Evolutionary conservation across 768 basidiomycete genomes (phyloP).

Genomic region (Collybiopsis luxurians): DNA sequence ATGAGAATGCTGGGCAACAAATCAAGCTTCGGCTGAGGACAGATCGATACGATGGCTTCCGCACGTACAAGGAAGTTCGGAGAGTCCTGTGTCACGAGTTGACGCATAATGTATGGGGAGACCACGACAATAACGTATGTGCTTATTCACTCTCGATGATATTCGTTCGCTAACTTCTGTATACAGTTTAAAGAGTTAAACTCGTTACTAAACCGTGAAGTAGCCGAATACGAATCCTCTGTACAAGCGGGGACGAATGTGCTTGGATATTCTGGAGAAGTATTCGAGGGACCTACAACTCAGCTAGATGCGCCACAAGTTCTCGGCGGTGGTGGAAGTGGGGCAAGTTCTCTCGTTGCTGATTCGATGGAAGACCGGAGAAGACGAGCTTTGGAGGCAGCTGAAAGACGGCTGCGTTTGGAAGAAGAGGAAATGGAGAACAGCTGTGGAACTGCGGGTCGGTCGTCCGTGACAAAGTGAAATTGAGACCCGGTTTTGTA

Average conservation of each 20-base stretch:
- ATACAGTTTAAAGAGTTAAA: slow-evolving; percentile 75
- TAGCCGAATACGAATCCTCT: slow-evolving; percentile 62
- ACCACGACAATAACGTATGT: slow-evolving; percentile 72
- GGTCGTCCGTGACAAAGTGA: background rate
- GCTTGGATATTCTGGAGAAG: slow-evolving; percentile 38
- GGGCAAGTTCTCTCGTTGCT: slow-evolving; percentile 6
- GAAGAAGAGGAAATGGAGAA: slow-evolving; percentile 74
- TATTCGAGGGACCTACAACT: slow-evolving; percentile 48
- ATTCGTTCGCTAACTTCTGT: background rate
- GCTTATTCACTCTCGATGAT: too few relatives aligned
- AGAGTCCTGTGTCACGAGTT: slow-evolving; percentile 76
- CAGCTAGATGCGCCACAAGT: slow-evolving; percentile 54
- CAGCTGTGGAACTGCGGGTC: slow-evolving; percentile 57
- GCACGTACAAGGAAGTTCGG: slow-evolving; percentile 60
- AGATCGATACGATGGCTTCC: slow-evolving; percentile 69
- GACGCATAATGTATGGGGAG: slow-evolving; percentile 70
- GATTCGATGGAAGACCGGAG: slow-evolving; percentile 62
- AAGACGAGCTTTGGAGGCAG: slow-evolving; percentile 54
- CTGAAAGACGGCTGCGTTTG: slow-evolving; percentile 53
- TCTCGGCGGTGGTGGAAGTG: slow-evolving; percentile 44
- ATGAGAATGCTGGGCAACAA: slow-evolving; percentile 55
- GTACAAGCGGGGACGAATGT: slow-evolving; percentile 51
- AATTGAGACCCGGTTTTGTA: too few relatives aligned
- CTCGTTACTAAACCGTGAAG: slow-evolving; percentile 70
- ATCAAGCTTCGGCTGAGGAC: slow-evolving; percentile 73